Conservation (phyloP, 306 rosid species). For the Rosa lucieae region DNA sequence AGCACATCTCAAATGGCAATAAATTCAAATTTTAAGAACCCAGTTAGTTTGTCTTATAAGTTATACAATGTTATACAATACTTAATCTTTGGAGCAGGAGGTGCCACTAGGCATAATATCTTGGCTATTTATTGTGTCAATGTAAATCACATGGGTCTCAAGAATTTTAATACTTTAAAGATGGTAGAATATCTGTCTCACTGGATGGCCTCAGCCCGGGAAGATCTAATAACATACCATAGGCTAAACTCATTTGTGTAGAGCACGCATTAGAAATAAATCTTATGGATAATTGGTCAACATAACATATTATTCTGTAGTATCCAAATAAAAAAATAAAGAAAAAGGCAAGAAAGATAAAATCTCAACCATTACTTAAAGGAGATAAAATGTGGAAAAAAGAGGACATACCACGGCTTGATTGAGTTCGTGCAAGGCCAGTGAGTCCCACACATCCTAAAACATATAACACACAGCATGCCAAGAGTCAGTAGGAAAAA, state of each 20-base stretch:
- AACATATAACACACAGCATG: not conserved
- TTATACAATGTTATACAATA: not conserved
- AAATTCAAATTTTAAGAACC: not conserved
- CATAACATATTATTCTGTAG: not conserved
- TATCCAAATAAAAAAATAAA: not conserved
- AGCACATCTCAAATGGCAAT: not conserved
- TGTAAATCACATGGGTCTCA: not conserved
- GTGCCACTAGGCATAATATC: not conserved
- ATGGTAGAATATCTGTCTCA: not conserved
- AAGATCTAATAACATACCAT: not conserved
- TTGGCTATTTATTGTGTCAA: not conserved
- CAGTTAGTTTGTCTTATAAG: not conserved
- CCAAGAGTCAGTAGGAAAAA: not conserved
- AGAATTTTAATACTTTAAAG: not conserved
- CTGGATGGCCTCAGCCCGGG: not conserved
- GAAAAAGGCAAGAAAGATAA: not conserved
- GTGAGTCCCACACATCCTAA: constrained; percentile 89
- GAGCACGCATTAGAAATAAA: not conserved
- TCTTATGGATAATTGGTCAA: not conserved
- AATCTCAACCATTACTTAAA: not conserved
- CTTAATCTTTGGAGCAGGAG: not conserved
- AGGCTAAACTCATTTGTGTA: not conserved
- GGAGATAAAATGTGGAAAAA: not conserved
- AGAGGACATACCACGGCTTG: constrained; percentile 82
- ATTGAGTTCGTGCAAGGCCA: constrained; percentile 73